Evolutionary conservation across 306 rosid genomes (phyloP).

Genomic region (Mimosa bimucronata): DNA sequence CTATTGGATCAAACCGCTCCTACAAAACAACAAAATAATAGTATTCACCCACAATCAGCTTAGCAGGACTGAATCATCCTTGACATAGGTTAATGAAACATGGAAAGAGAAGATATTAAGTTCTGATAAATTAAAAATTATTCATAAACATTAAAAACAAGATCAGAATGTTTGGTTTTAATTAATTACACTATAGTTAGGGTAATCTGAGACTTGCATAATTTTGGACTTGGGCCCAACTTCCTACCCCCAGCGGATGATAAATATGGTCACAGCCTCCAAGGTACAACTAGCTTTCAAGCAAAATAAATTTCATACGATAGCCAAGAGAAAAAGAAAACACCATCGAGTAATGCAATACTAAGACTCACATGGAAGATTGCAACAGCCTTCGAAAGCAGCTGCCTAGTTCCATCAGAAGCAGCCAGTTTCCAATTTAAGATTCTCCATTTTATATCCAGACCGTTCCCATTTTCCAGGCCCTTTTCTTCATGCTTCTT

Average conservation of each 20-base stretch:
- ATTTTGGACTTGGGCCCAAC: neutral
- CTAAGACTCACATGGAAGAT: slow-evolving; percentile 70
- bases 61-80: neutral
- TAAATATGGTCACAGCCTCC: neutral
- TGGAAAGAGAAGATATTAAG: neutral
- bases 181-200: neutral
- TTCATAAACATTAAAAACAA: neutral
- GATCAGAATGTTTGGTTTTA: neutral
- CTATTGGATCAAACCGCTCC: slow-evolving; percentile 92
- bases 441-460: slow-evolving; percentile 79
- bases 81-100: neutral
- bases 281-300: neutral
- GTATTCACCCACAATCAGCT: neutral
- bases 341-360: neutral
- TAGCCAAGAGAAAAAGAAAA: neutral
- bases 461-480: slow-evolving; percentile 27
- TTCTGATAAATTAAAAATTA: neutral
- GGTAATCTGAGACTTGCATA: neutral
- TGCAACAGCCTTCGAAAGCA: slow-evolving; percentile 64
- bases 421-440: slow-evolving; percentile 59
- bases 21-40: slow-evolving; percentile 37
- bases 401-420: slow-evolving; percentile 44
- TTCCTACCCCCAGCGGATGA: neutral
- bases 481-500: slow-evolving; percentile 55
- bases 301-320: neutral